Evolutionary conservation across 768 basidiomycete genomes (phyloP), one percentile per base, ranked within the genome.

Genomic region (Austroboletus festivus): DNA sequence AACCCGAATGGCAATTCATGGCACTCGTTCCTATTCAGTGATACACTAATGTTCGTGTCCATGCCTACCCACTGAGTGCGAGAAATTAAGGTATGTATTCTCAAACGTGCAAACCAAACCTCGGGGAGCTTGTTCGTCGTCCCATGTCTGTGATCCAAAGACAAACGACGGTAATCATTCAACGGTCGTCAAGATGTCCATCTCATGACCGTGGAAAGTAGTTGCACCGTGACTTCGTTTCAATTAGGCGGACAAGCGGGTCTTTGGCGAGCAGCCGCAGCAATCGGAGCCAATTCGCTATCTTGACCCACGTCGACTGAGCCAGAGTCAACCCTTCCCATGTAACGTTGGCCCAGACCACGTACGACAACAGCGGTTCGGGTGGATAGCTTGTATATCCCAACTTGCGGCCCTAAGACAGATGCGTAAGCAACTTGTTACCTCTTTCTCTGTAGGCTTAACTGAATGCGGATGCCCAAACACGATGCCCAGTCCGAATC

Each of bases 381-480:
- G 48, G 50, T 9, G 52, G 48, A 42, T 50, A 50, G 24, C 37
- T 42, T 3, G 52, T 53, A 23, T 40, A 53, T 7, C 34, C 42
- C 39, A 47, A 49, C 7, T 18, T 21, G 5, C 48, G 39, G 45
- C 43, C 45, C n/a, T n/a, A 30, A 18, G 12, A 45, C 42, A 54
- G 15, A 50, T 28, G n/a, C 53, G 45, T 4, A 54, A 16, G 28
- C 51, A 42, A 15, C 42, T 53, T 8, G 48, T 28, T 16, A 54
- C 52, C 19, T 39, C 42, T 3, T 47, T 10, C 16, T 37, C 18
- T 6, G 19, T 5, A 18, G 7, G 18, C n/a, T 19, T 18, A 13
- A 37, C 11, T 18, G 31, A 47, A 40, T 21, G 22, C 31, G 11
- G 42, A 19, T 48, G 33, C 13, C 49, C 49, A 44, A 15, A 37